A percentile compares a stretch with the other conserved stretches of the same genome.
These are phyloP conservation scores for Aquilaria sinensis DNA, from an alignment of 345 rosid species.

Conservation along the genomic window DNA sequence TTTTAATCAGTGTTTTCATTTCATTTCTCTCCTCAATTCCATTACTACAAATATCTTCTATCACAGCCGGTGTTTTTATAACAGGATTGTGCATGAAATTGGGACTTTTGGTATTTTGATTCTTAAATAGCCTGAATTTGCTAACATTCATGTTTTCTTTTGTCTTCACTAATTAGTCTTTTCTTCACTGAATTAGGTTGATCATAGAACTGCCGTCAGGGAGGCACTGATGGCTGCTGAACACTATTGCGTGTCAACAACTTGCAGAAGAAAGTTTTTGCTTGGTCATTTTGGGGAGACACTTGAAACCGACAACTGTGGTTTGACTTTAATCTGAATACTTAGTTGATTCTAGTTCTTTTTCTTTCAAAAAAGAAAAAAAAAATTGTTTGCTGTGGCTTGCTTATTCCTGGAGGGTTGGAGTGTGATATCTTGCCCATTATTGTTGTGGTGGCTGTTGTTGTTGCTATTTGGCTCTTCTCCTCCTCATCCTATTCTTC, in stretches of 20 bases:
- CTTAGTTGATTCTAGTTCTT: not conserved
- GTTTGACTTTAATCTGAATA: constrained; percentile 16
- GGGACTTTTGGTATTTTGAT: too few relatives aligned
- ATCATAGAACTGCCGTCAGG: constrained; percentile 30
- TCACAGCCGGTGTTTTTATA: too few relatives aligned
- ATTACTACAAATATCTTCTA: not conserved
- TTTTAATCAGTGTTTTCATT: not conserved
- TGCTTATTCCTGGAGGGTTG: too few relatives aligned
- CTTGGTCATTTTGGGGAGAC: constrained; percentile 40
- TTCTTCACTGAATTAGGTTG: constrained; percentile 21
- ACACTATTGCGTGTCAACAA: constrained; percentile 26
- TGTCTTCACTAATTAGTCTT: not conserved
- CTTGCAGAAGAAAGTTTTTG: constrained; percentile 49
- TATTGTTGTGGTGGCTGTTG: too few relatives aligned
- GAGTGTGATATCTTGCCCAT: too few relatives aligned
- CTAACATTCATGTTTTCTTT: too few relatives aligned
- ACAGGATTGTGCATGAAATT: too few relatives aligned
- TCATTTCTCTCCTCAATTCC: not conserved
- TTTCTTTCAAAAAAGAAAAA: too few relatives aligned
- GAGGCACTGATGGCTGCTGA: constrained; percentile 37
- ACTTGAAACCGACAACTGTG: constrained; percentile 30
- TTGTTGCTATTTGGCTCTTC: too few relatives aligned
- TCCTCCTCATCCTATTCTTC: too few relatives aligned
- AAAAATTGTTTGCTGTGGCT: too few relatives aligned
- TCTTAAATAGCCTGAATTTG: too few relatives aligned